These are phyloP conservation scores for Colletotrichum coccodes DNA, from an alignment of 2,329 filamentous ascomycete genomes.

Conservation along the genomic window DNA sequence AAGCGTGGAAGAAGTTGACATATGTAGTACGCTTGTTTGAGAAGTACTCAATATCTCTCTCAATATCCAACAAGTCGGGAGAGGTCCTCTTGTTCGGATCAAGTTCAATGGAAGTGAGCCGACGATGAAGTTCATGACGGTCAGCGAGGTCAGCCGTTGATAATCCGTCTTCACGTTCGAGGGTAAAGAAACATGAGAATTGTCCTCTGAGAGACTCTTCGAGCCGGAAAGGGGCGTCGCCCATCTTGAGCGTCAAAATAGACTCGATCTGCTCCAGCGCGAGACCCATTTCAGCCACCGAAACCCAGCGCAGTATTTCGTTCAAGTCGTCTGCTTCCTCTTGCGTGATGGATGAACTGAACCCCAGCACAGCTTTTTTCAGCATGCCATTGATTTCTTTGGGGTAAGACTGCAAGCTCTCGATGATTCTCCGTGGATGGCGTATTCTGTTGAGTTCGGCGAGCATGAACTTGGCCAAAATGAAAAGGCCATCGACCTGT, in stretches of 20 bases:
- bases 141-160: constrained; percentile 53
- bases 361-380: constrained; percentile 50
- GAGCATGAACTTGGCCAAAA: constrained; percentile 61
- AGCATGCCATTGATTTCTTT: constrained; percentile 55
- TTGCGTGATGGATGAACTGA: constrained; percentile 50
- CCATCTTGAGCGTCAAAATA: constrained; percentile 53
- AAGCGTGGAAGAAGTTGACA: constrained; percentile 53
- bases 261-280: constrained; percentile 56
- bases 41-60: constrained; percentile 50
- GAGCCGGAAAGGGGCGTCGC: constrained; percentile 50
- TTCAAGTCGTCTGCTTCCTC: constrained; percentile 55
- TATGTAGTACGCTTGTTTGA: constrained; percentile 52
- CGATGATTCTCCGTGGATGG: constrained; percentile 55
- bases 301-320: constrained; percentile 57
- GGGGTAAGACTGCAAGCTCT: constrained; percentile 55
- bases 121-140: constrained; percentile 45
- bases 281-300: constrained; percentile 54
- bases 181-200: constrained; percentile 57
- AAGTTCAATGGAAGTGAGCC: not conserved
- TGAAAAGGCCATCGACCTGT: constrained; percentile 58
- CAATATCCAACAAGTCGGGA: constrained; percentile 43
- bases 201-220: constrained; percentile 55
- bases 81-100: constrained; percentile 25
- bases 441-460: constrained; percentile 57
- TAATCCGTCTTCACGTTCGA: constrained; percentile 55